phyloP scores from a whole-genome alignment of 2,329 filamentous ascomycete species.

The Fusarium avenaceum region DNA sequence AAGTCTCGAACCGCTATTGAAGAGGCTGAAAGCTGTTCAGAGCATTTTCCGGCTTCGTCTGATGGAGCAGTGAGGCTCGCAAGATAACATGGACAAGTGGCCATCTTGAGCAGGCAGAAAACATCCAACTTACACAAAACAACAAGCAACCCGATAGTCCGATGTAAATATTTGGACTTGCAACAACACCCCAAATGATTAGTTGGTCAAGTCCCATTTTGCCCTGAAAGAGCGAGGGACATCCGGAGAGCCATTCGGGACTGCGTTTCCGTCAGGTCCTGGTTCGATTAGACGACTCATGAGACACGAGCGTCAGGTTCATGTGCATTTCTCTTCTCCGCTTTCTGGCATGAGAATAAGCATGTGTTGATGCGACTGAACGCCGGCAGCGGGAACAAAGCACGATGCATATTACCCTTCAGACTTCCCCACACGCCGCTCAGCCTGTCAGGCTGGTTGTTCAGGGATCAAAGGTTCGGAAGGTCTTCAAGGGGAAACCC shows the following conservation, averaged over 20 bases:
- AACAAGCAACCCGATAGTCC: not conserved
- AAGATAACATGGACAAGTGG: not conserved
- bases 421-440: slow-evolving; percentile 29
- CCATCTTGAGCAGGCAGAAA: not conserved
- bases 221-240: not conserved
- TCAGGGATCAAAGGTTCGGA: slow-evolving; percentile 26
- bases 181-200: not conserved
- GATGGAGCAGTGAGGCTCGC: too few species aligned
- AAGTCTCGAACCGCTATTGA: slow-evolving; percentile 17
- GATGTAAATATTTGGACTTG: not conserved
- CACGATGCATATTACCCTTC: slow-evolving; percentile 7
- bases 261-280: slow-evolving; percentile 23
- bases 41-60: not conserved
- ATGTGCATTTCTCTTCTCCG: slow-evolving; percentile 31
- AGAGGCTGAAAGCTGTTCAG: not conserved
- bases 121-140: not conserved
- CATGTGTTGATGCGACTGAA: slow-evolving; percentile 15
- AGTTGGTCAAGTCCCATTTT: not conserved
- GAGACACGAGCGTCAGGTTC: slow-evolving; percentile 16
- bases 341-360: slow-evolving; percentile 32
- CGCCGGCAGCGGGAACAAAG: slow-evolving; percentile 22
- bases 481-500: slow-evolving; percentile 34
- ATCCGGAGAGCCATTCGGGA: slow-evolving; percentile 21
- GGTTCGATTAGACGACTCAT: not conserved
- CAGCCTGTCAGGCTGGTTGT: slow-evolving; percentile 12